phyloP scores from a whole-genome alignment of 331 rosid species.

The Cydonia oblonga region DNA sequence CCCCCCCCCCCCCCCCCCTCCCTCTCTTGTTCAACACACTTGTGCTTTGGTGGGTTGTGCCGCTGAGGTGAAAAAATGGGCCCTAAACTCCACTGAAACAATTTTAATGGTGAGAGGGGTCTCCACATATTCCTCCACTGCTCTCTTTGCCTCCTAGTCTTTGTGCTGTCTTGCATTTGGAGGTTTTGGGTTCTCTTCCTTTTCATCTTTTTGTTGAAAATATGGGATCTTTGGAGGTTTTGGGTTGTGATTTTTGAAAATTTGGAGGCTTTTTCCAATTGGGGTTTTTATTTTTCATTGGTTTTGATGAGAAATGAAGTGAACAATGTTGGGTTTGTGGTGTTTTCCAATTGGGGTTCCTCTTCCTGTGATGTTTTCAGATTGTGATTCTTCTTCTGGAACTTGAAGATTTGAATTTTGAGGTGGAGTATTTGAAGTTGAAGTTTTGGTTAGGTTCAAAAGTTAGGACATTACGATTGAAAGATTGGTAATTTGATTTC shows the following conservation, averaged over 20 bases:
- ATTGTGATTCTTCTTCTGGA: slow-evolving; percentile 14
- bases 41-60: slow-evolving; percentile 93
- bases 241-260: slow-evolving; percentile 7
- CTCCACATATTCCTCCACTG: slow-evolving; percentile 53
- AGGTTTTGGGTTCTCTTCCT: slow-evolving; percentile 1
- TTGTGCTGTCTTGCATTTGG: slow-evolving; percentile 49
- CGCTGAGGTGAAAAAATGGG: slow-evolving; percentile 49
- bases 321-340: slow-evolving; percentile 13
- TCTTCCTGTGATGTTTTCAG: slow-evolving; percentile 5
- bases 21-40: slow-evolving; percentile 33
- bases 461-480: slow-evolving; percentile 34
- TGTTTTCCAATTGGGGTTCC: slow-evolving; percentile 15
- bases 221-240: slow-evolving; percentile 27
- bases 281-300: slow-evolving; percentile 24
- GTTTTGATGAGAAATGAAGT: slow-evolving; percentile 23
- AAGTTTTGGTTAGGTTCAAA: slow-evolving; percentile 6
- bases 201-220: slow-evolving; percentile 6
- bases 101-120: slow-evolving; percentile 42
- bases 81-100: slow-evolving; percentile 82
- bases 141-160: slow-evolving; percentile 44
- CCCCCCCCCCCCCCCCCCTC: no score
- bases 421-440: slow-evolving; percentile 10
- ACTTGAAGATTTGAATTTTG: background rate
- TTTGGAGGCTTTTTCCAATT: slow-evolving; percentile 16
- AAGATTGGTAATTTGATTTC: slow-evolving; percentile 3